These are phyloP conservation scores for Beauveria sp. DNA, from an alignment of 2,329 filamentous ascomycete genomes.

Conservation along the genomic window DNA sequence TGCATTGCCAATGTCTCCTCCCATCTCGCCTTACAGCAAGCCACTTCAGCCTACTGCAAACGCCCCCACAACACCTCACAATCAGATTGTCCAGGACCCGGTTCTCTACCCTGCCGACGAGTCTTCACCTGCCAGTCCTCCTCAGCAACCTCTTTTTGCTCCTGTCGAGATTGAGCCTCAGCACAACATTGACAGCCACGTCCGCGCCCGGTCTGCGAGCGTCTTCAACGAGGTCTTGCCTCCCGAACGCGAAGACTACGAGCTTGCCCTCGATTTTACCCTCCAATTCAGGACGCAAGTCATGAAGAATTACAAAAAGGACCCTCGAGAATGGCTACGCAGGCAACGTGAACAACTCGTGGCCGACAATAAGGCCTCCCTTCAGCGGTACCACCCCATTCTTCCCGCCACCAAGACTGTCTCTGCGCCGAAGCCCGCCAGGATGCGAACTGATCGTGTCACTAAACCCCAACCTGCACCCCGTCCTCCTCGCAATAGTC, in stretches of 20 bases:
- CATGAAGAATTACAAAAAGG: conserved; percentile 32
- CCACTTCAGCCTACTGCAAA: conserved; percentile 25
- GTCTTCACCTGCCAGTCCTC: conserved; percentile 27
- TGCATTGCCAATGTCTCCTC: conserved; percentile 45
- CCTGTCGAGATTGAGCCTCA: conserved; percentile 33
- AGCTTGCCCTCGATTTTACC: conserved; percentile 43
- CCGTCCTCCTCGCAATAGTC: conserved; percentile 28
- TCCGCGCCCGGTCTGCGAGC: conserved; percentile 33
- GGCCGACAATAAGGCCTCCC: conserved; percentile 38
- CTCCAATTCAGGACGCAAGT: conserved; percentile 46
- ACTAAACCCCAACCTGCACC: conserved; percentile 27
- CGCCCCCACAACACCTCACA: conserved; percentile 21
- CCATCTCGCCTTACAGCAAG: conserved; percentile 44
- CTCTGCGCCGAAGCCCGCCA: conserved; percentile 20
- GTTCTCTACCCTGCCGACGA: conserved; percentile 50
- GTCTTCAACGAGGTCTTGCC: conserved; percentile 38
- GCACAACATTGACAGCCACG: conserved; percentile 42
- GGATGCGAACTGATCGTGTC: conserved; percentile 25
- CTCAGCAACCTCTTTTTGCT: conserved; percentile 44
- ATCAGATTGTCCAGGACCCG: conserved; percentile 39
- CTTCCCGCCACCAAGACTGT: conserved; percentile 36
- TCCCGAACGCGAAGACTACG: conserved; percentile 46
- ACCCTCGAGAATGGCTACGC: conserved; percentile 41
- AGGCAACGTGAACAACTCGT: conserved; percentile 43
- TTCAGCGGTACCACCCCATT: conserved; percentile 30